These are phyloP conservation scores for Microdochium bolleyi DNA, from an alignment of 2,329 filamentous ascomycete species.

Conservation along the genomic window DNA sequence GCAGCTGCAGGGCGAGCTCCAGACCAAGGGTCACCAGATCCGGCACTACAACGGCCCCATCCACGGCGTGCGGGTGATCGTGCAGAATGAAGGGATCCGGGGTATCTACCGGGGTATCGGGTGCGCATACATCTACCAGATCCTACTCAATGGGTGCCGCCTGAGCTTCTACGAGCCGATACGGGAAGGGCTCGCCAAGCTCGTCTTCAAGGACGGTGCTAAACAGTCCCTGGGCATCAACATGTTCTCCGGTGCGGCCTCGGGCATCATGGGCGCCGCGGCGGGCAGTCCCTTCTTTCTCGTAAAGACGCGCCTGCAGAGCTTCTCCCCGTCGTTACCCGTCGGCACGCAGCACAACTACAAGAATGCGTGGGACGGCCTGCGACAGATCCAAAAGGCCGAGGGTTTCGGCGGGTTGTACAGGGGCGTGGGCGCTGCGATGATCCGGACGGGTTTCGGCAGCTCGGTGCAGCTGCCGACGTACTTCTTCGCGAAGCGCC, in stretches of 20 bases:
- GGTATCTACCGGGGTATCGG: constrained; percentile 86
- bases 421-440: constrained; percentile 82
- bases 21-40: constrained; percentile 75
- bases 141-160: constrained; percentile 92
- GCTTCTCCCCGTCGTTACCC: constrained; percentile 83
- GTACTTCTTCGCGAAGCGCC: constrained; percentile 94
- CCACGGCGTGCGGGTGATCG: constrained; percentile 83
- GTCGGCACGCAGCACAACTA: constrained; percentile 97
- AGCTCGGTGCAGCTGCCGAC: constrained; percentile 94
- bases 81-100: constrained; percentile 78
- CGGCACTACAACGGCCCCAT: constrained; percentile 86
- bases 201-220: constrained; percentile 64
- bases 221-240: constrained; percentile 84
- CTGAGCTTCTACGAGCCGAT: constrained; percentile 97
- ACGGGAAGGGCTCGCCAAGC: constrained; percentile 59
- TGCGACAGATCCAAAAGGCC: constrained; percentile 65
- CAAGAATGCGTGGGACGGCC: constrained; percentile 74
- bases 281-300: constrained; percentile 95
- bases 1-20: constrained; percentile 93
- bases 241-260: constrained; percentile 84
- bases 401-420: constrained; percentile 83
- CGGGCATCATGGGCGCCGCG: constrained; percentile 86
- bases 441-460: constrained; percentile 93
- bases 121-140: constrained; percentile 92
- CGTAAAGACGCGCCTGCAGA: constrained; percentile 93